Evolutionary conservation across 441 rosid genomes (phyloP).

Genomic region (Populus hybrid): DNA sequence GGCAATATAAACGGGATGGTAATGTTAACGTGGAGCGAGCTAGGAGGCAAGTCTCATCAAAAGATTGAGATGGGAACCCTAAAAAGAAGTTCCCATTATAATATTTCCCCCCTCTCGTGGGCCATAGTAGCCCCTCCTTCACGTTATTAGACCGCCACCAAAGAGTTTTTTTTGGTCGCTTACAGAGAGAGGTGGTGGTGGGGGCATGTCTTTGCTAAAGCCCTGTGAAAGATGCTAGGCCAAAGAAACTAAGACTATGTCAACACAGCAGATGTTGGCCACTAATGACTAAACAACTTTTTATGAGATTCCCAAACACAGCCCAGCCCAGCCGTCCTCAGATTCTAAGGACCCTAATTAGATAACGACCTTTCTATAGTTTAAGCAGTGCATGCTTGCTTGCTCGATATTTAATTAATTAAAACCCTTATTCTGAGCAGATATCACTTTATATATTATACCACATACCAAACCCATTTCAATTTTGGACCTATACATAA

Average conservation of each 20-base stretch:
- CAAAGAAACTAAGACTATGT: slow-evolving; percentile 12
- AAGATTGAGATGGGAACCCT: slow-evolving; percentile 55
- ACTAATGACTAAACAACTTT: slow-evolving; percentile 30
- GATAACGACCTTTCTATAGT: slow-evolving; percentile 21
- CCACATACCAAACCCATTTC: slow-evolving; percentile 39
- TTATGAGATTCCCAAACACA: slow-evolving; percentile 39
- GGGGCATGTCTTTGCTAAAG: slow-evolving; percentile 23
- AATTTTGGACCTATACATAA: slow-evolving; percentile 14
- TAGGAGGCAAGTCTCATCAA: slow-evolving; percentile 53
- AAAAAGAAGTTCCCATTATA: slow-evolving; percentile 65
- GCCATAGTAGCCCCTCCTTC: slow-evolving; percentile 25
- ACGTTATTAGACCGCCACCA: slow-evolving; percentile 20
- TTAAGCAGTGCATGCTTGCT: not conserved
- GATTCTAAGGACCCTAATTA: slow-evolving; percentile 36
- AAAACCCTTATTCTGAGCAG: not conserved
- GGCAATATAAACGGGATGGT: not conserved
- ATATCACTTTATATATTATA: slow-evolving; percentile 17
- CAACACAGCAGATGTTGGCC: slow-evolving; percentile 28
- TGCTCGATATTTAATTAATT: not conserved
- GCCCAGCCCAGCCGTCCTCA: slow-evolving; percentile 42
- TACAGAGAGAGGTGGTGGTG: slow-evolving; percentile 20
- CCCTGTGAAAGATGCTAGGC: not conserved
- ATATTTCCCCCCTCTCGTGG: slow-evolving; percentile 13
- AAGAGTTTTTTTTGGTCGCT: slow-evolving; percentile 18
- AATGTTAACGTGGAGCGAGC: slow-evolving; percentile 27